Evolutionary conservation across 768 basidiomycete genomes (phyloP).

Genomic region (Rhodotorula toruloides): DNA sequence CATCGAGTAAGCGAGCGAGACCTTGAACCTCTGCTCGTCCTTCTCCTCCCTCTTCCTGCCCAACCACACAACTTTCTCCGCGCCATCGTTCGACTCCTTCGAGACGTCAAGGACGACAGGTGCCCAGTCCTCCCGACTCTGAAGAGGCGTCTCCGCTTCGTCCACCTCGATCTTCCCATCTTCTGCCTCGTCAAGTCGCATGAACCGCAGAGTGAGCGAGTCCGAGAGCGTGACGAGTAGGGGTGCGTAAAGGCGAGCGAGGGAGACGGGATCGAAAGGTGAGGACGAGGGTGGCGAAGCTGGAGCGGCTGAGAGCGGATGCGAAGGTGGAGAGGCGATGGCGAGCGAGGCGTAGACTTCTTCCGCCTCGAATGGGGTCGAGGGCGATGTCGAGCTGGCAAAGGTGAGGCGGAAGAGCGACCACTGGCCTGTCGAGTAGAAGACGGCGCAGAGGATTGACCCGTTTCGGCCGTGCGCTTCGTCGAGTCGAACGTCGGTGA

Average conservation of each 20-base stretch:
- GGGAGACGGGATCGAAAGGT: slow-evolving; percentile 15
- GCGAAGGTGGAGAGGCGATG: neutral
- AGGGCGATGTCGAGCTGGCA: neutral
- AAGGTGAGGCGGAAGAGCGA: slow-evolving; percentile 31
- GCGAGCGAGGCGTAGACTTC: slow-evolving; percentile 11
- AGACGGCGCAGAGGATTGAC: slow-evolving; percentile 3
- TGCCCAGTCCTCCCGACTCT: slow-evolving; percentile 22
- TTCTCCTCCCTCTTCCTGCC: neutral
- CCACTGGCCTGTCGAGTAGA: slow-evolving; percentile 35
- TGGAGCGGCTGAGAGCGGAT: neutral
- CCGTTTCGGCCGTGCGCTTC: neutral
- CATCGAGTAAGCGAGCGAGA: slow-evolving; percentile 27
- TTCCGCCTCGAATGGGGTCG: neutral
- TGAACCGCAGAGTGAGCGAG: slow-evolving; percentile 25
- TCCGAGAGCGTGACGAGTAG: slow-evolving; percentile 30
- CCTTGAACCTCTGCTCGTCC: slow-evolving; percentile 7
- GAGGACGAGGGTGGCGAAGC: neutral
- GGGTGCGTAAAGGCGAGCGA: slow-evolving; percentile 7
- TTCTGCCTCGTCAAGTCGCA: neutral
- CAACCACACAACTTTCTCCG: neutral
- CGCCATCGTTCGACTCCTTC: neutral
- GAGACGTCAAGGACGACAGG: slow-evolving; percentile 22
- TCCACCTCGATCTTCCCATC: neutral
- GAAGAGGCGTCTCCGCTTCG: slow-evolving; percentile 23
- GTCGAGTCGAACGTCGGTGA: slow-evolving; percentile 32